Conservation (phyloP, 306 rosid species). For the Sechiopsis laciniata region DNA sequence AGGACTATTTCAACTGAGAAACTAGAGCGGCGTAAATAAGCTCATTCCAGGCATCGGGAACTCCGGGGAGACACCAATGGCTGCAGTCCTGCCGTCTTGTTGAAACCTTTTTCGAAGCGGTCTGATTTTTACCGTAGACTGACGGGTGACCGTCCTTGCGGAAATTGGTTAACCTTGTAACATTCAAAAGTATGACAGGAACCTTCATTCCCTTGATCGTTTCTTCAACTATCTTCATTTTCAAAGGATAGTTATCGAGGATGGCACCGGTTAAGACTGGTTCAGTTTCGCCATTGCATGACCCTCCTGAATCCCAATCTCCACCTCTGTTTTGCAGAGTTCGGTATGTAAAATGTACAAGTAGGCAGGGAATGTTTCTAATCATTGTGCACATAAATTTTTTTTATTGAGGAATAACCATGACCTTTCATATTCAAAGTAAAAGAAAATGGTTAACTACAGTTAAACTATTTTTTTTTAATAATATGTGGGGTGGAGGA, state of each 20-base stretch:
- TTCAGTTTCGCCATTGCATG: constrained; percentile 78
- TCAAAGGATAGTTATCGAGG: constrained; percentile 64
- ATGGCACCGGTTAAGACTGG: constrained; percentile 67
- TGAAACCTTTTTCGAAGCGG: constrained; percentile 45
- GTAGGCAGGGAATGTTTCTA: not conserved
- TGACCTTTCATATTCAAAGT: no score
- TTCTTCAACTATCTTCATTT: constrained; percentile 88
- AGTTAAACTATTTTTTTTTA: no score
- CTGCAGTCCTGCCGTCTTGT: constrained; percentile 73
- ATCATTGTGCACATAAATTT: no score
- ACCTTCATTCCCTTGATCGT: constrained; percentile 59
- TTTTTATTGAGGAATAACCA: no score
- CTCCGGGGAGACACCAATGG: constrained; percentile 97
- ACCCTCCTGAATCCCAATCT: constrained; percentile 98
- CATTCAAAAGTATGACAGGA: constrained; percentile 68
- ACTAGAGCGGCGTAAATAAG: constrained; percentile 64
- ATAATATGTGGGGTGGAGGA: no score
- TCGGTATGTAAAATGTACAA: constrained; percentile 6
- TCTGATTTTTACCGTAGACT: constrained; percentile 40
- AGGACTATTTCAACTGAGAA: constrained; percentile 36
- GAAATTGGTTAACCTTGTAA: constrained; percentile 82
- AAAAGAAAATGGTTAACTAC: no score
- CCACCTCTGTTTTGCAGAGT: constrained; percentile 63
- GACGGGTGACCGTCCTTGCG: constrained; percentile 97
- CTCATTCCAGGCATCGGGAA: constrained; percentile 92